These are phyloP conservation scores for Magnusiomyces tetraspermus DNA, from an alignment of 1,139 yeast genomes.

Conservation along the genomic window DNA sequence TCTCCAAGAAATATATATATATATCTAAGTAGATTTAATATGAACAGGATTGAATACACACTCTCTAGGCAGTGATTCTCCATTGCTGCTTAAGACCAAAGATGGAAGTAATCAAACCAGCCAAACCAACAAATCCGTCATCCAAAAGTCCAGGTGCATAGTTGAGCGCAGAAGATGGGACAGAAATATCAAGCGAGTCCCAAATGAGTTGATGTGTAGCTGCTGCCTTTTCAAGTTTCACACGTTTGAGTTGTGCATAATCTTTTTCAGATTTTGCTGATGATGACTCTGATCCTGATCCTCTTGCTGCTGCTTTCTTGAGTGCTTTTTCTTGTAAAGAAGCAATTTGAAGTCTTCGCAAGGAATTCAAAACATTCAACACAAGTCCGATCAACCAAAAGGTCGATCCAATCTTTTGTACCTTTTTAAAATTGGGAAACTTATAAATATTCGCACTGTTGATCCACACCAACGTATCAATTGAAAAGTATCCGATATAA, in stretches of 20 bases:
- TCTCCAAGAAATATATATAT: too few relatives aligned
- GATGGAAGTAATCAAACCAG: constrained; percentile 74
- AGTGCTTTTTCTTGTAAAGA: constrained; percentile 33
- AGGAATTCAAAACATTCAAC: constrained; percentile 51
- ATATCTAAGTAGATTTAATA: too few relatives aligned
- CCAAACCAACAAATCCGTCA: constrained; percentile 77
- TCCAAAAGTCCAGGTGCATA: constrained; percentile 39
- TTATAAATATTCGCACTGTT: constrained; percentile 35
- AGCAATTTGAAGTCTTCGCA: constrained; percentile 39
- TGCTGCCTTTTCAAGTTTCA: constrained; percentile 32
- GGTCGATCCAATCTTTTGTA: constrained; percentile 36
- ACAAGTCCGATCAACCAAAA: constrained; percentile 73
- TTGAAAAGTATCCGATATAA: constrained; percentile 61
- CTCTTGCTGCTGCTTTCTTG: too few relatives aligned
- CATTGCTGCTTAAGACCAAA: constrained; percentile 73
- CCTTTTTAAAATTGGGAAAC: constrained; percentile 30
- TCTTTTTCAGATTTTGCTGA: constrained; percentile 33
- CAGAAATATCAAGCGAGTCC: constrained; percentile 68
- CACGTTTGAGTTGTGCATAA: constrained; percentile 33
- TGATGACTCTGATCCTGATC: too few relatives aligned
- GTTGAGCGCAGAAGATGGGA: constrained; percentile 64
- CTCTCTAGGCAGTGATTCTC: constrained; percentile 31
- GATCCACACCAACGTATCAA: constrained; percentile 67
- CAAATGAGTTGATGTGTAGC: constrained; percentile 63
- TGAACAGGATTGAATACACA: too few relatives aligned